Base-by-base conservation (phyloP, 495 filamentous ascomycete species). In the Podospora fimiseda region DNA sequence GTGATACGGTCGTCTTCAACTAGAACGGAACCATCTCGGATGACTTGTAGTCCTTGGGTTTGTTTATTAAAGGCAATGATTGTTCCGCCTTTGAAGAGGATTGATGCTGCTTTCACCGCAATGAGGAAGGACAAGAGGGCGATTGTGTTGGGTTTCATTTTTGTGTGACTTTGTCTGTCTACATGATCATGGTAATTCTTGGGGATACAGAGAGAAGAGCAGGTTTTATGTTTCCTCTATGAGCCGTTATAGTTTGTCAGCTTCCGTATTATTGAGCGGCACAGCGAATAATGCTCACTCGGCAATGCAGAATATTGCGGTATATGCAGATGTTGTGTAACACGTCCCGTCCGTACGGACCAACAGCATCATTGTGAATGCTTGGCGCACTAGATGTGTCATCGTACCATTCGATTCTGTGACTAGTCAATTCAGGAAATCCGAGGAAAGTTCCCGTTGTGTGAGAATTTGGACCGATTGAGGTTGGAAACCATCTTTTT, bases 1-100 rank as follows among this genome's bases (percentile, higher is more conserved):
- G 53, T 43, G 41, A 56, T 56, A 41, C 48, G 48, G 53, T 56
- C 53, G 4, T 51, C 22, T 20, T 46, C 39, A n/a, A 56, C 53
- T 0, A 56, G 41, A 15, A 56, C 47, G 9, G 53, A 45, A 33
- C 53, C 53, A 27, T 39, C 40, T 16, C 53, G 53, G 43, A 56
- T 51, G 15, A 56, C 33, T 7, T 19, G 40, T 8, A 56, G 42
- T 2, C 53, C 53, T 40, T 56, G 47, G 5, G 53, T 51, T 36
- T 51, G 40, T 42, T 56, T 39, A 43, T 51, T 51, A 42, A 51
- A 56, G 20, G 53, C 48, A 30, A 56, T 37, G 22, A 56, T 33
- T 6, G 53, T 56, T 2, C 53, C 53, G 11, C 53, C 53, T 20
- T 41, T 45, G 53, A 56, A 42, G 41, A 51, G 53, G 16, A 46